Percentiles rank a stretch among this genome's conserved stretches.
These are phyloP conservation scores for Juglanconis sp. DNA, from an alignment of 2,329 filamentous ascomycete species.

Conservation along the genomic window DNA sequence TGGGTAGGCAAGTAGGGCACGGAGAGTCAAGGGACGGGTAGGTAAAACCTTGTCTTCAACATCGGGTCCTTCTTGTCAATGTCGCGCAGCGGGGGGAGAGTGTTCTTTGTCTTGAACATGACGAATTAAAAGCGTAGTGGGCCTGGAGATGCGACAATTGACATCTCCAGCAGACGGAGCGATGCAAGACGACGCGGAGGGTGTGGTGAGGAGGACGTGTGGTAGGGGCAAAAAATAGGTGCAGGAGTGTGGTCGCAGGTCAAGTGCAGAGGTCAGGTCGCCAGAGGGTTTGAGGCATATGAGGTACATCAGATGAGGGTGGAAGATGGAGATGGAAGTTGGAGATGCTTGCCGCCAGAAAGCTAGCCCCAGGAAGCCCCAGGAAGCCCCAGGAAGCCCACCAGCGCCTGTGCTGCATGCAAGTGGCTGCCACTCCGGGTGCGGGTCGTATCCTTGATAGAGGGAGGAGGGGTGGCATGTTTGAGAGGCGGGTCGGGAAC, in stretches of 20 bases:
- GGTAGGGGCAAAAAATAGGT: neutral
- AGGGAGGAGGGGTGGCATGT: too few relatives aligned
- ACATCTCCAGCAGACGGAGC: neutral
- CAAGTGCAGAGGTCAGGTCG: neutral
- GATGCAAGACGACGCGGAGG: neutral
- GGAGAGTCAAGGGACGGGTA: neutral
- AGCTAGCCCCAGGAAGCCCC: too few relatives aligned
- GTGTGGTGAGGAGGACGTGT: neutral
- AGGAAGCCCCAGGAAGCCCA: too few relatives aligned
- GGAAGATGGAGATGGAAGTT: neutral
- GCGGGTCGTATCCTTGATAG: neutral
- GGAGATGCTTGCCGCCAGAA: neutral
- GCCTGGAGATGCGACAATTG: neutral
- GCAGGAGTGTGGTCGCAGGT: neutral
- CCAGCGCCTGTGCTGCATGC: too few relatives aligned
- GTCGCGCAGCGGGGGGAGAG: constrained; percentile 27
- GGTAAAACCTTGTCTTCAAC: constrained; percentile 27
- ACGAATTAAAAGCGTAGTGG: neutral
- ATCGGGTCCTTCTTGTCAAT: constrained; percentile 24
- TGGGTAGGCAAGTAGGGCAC: neutral
- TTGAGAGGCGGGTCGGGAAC: too few relatives aligned
- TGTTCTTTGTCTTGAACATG: constrained; percentile 27
- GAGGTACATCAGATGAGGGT: neutral
- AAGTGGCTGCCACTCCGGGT: neutral
- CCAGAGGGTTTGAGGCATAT: neutral